Conservation (phyloP, 352 stramenopile genomes). For the Phytophthora cryptogea region DNA sequence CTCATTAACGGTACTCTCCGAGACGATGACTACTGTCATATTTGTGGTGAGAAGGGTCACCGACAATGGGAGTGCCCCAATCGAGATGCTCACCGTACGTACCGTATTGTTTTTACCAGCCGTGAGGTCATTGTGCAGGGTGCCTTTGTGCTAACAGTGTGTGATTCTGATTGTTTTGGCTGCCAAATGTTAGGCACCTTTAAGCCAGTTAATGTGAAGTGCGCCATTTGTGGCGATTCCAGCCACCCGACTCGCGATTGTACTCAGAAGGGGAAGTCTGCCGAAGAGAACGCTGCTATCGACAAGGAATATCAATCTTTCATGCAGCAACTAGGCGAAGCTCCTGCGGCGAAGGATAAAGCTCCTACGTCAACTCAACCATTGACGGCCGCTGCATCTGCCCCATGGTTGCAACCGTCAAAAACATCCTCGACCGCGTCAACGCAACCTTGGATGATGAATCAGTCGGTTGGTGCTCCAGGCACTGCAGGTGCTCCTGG, state of each 20-base stretch:
- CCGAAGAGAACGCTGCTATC: constrained; percentile 74
- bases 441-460: constrained; percentile 71
- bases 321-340: constrained; percentile 88
- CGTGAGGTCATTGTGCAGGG: neutral
- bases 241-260: constrained; percentile 98
- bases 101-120: constrained; percentile 4
- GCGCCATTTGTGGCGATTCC: constrained; percentile 98
- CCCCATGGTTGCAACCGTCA: constrained; percentile 71
- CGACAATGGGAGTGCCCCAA: constrained; percentile 97
- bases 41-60: constrained; percentile 99
- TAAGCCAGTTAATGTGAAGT: constrained; percentile 92
- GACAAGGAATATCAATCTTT: constrained; percentile 88
- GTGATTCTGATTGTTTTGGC: constrained; percentile 2
- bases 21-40: constrained; percentile 97
- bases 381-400: constrained; percentile 32
- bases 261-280: constrained; percentile 85
- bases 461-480: constrained; percentile 46
- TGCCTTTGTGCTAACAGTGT: constrained; percentile 22
- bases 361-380: constrained; percentile 6
- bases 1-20: constrained; percentile 99
- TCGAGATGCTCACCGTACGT: constrained; percentile 73
- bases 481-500: constrained; percentile 29
- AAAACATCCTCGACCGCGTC: constrained; percentile 45
- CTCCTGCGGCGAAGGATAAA: constrained; percentile 50
- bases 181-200: constrained; percentile 53